Evolutionary conservation across 768 basidiomycete genomes (phyloP).

Genomic region (Rhizopogon rudus): DNA sequence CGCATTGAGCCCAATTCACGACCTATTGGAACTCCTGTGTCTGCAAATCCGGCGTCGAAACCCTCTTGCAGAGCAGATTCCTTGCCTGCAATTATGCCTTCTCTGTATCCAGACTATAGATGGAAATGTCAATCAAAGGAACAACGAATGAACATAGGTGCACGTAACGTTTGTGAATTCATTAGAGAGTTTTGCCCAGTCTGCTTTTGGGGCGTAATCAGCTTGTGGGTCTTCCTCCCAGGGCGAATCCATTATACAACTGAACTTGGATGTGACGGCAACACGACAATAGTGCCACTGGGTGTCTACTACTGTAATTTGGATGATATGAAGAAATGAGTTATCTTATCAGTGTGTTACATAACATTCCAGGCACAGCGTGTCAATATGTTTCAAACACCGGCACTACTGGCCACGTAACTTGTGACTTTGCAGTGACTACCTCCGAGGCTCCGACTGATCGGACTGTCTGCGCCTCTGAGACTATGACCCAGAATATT

Average conservation of each 20-base stretch:
- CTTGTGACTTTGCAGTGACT: too few relatives aligned
- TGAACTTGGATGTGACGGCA: too few relatives aligned
- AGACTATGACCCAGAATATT: too few relatives aligned
- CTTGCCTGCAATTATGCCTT: slow-evolving; percentile 92
- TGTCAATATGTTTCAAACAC: too few relatives aligned
- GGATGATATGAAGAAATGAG: too few relatives aligned
- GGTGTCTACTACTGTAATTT: too few relatives aligned
- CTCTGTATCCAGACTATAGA: slow-evolving; percentile 85
- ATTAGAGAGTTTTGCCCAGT: slow-evolving; percentile 65
- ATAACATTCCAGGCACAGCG: too few relatives aligned
- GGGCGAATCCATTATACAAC: slow-evolving; percentile 37
- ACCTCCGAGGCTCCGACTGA: too few relatives aligned
- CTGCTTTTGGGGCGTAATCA: slow-evolving; percentile 36
- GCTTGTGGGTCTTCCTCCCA: slow-evolving; percentile 49
- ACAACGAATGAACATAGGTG: neutral
- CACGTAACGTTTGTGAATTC: slow-evolving; percentile 69
- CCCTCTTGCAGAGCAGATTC: slow-evolving; percentile 83
- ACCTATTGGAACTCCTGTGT: slow-evolving; percentile 68
- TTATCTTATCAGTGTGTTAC: too few relatives aligned
- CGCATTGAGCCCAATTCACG: slow-evolving; percentile 74
- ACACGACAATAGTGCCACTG: too few relatives aligned
- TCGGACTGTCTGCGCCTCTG: too few relatives aligned
- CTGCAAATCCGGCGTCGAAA: slow-evolving; percentile 82
- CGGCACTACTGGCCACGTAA: too few relatives aligned
- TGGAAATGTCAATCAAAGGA: neutral